These are phyloP conservation scores for Cladobotryum protrusum DNA, from an alignment of 2,329 filamentous ascomycete genomes.

Conservation along the genomic window DNA sequence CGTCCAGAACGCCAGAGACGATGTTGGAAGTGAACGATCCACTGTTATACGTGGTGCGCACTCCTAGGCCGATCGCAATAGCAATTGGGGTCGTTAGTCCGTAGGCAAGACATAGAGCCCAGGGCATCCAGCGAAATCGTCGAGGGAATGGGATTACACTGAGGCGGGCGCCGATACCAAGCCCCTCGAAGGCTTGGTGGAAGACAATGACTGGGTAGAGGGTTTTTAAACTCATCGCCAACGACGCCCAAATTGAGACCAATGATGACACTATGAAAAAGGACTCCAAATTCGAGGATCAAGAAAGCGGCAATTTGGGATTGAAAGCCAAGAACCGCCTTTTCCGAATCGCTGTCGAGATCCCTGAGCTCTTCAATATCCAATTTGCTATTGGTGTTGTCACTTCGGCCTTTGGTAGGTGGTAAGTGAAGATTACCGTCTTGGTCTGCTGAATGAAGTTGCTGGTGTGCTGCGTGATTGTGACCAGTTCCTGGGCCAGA, in stretches of 20 bases:
- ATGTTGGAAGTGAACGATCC: slow-evolving; percentile 42
- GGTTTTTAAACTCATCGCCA: slow-evolving; percentile 47
- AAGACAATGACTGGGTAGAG: slow-evolving; percentile 57
- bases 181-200: slow-evolving; percentile 58
- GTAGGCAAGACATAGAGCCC: slow-evolving; percentile 41
- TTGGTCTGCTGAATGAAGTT: slow-evolving; percentile 35
- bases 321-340: slow-evolving; percentile 12
- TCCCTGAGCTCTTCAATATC: slow-evolving; percentile 18
- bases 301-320: slow-evolving; percentile 40
- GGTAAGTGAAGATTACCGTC: slow-evolving; percentile 17
- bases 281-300: slow-evolving; percentile 54
- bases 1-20: slow-evolving; percentile 76
- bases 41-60: slow-evolving; percentile 28
- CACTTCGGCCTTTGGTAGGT: slow-evolving; percentile 1
- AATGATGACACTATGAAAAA: slow-evolving; percentile 60
- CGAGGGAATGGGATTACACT: slow-evolving; percentile 47
- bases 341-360: slow-evolving; percentile 15
- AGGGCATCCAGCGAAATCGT: slow-evolving; percentile 39
- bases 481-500: slow-evolving; percentile 3
- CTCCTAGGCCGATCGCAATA: slow-evolving; percentile 43
- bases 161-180: slow-evolving; percentile 56
- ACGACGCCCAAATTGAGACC: slow-evolving; percentile 56
- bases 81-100: slow-evolving; percentile 47
- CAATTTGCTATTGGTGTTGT: slow-evolving; percentile 13
- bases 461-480: slow-evolving; percentile 25